phyloP scores from a whole-genome alignment of 352 stramenopile species.

The Phytophthora sojae region DNA sequence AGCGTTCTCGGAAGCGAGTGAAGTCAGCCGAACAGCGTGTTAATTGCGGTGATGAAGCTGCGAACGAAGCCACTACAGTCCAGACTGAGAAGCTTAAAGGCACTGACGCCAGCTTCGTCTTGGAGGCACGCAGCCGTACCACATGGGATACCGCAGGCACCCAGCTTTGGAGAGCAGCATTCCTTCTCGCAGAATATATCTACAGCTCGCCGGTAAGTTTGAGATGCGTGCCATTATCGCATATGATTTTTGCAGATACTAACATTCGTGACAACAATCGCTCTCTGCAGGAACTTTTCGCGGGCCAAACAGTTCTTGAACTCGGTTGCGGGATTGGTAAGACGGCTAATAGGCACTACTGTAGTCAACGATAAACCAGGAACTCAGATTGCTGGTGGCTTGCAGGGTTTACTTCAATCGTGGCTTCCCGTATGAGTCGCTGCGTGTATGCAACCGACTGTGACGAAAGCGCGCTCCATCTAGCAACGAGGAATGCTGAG shows the following conservation, averaged over 20 bases:
- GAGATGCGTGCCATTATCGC: background rate
- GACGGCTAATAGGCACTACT: background rate
- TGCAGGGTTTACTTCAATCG: constrained; percentile 57
- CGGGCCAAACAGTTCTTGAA: constrained; percentile 50
- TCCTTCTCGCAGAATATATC: constrained; percentile 66
- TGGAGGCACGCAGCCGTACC: constrained; percentile 29
- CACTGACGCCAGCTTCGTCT: constrained; percentile 21
- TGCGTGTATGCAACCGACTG: constrained; percentile 60
- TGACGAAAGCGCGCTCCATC: constrained; percentile 42
- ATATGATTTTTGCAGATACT: background rate
- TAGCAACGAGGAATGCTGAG: constrained; percentile 47
- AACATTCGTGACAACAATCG: background rate
- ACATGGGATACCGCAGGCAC: constrained; percentile 48
- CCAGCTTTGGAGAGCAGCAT: constrained; percentile 64
- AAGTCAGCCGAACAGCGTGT: background rate
- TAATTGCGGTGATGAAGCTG: background rate
- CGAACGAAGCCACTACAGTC: background rate
- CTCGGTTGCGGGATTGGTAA: constrained; percentile 65
- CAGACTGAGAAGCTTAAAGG: background rate
- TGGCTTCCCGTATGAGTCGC: constrained; percentile 39
- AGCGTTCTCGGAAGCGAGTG: constrained; percentile 18
- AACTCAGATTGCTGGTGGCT: background rate
- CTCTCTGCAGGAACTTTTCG: constrained; percentile 36
- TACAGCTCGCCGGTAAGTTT: constrained; percentile 27
- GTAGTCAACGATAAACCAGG: background rate